phyloP scores from a whole-genome alignment of 257 asterid species.

The Handroanthus guayacan region DNA sequence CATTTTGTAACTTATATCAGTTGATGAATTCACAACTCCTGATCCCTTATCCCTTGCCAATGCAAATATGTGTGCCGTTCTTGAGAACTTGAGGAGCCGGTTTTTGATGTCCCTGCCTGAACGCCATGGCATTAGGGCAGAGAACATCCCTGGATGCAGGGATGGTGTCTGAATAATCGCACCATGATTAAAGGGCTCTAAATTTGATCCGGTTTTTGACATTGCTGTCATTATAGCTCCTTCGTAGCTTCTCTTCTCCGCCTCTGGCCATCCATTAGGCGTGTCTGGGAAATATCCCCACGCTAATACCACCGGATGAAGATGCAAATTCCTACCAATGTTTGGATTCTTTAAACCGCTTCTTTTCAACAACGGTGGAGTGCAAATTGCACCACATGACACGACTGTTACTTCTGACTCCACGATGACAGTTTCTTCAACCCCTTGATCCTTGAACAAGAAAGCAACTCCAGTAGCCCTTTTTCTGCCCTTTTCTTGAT shows the following conservation, averaged over 20 bases:
- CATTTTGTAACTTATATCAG: conserved; percentile 54
- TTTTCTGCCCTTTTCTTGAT: background rate
- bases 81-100: conserved; percentile 62
- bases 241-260: conserved; percentile 63
- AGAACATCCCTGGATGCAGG: conserved; percentile 85
- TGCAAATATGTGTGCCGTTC: conserved; percentile 72
- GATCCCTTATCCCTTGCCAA: conserved; percentile 77
- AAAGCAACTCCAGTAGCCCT: conserved; percentile 66
- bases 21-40: conserved; percentile 52
- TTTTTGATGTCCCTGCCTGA: conserved; percentile 68
- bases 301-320: conserved; percentile 77
- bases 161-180: conserved; percentile 79
- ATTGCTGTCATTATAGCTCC: conserved; percentile 84
- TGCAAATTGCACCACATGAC: conserved; percentile 83
- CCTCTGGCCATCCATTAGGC: conserved; percentile 59
- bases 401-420: conserved; percentile 64
- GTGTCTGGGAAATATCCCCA: conserved; percentile 86
- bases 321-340: conserved; percentile 71
- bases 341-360: conserved; percentile 79
- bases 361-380: conserved; percentile 63
- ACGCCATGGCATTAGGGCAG: conserved; percentile 71
- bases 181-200: conserved; percentile 62
- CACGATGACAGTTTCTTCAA: conserved; percentile 49
- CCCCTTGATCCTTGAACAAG: conserved; percentile 45
- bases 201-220: conserved; percentile 56